These are phyloP conservation scores for Fabrea salina DNA, from an alignment of 169 alveolate species.

Conservation along the genomic window DNA sequence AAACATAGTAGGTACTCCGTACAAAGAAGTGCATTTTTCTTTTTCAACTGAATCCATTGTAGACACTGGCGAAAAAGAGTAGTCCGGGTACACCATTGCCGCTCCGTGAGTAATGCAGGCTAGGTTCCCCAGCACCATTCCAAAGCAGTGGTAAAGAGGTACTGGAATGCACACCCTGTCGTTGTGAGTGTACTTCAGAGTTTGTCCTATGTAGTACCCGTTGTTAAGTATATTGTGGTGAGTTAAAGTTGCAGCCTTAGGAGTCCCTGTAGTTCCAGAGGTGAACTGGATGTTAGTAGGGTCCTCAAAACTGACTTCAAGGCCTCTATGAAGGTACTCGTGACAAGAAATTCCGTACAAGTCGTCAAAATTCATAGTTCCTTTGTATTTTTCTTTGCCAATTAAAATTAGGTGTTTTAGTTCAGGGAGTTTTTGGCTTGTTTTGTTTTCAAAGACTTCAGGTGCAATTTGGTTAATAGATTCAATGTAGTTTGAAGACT, in stretches of 20 bases:
- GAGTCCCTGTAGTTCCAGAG: constrained; percentile 83
- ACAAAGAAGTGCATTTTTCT: constrained; percentile 53
- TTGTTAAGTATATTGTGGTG: constrained; percentile 68
- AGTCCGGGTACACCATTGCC: constrained; percentile 59
- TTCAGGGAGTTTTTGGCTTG: constrained; percentile 25
- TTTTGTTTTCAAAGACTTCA: constrained; percentile 24
- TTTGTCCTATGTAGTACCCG: constrained; percentile 44
- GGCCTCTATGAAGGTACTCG: constrained; percentile 41
- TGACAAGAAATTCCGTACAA: constrained; percentile 23
- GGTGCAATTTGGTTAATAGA: constrained; percentile 56
- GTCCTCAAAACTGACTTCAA: constrained; percentile 60
- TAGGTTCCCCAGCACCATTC: constrained; percentile 78
- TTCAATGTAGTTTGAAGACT: constrained; percentile 56
- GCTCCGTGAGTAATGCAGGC: constrained; percentile 61
- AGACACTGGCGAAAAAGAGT: constrained; percentile 52
- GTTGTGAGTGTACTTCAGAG: constrained; percentile 33
- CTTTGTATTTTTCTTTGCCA: constrained; percentile 44
- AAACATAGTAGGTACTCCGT: constrained; percentile 84
- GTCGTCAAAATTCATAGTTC: constrained; percentile 64
- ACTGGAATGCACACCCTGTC: constrained; percentile 58
- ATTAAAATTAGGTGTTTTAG: constrained; percentile 45
- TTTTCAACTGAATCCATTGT: constrained; percentile 52
- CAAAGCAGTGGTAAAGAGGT: constrained; percentile 78
- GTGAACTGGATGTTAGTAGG: constrained; percentile 78
- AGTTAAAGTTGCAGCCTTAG: constrained; percentile 80